Base-by-base conservation (phyloP, 1,284 basidiomycete species). In the Vanrija sp. region DNA sequence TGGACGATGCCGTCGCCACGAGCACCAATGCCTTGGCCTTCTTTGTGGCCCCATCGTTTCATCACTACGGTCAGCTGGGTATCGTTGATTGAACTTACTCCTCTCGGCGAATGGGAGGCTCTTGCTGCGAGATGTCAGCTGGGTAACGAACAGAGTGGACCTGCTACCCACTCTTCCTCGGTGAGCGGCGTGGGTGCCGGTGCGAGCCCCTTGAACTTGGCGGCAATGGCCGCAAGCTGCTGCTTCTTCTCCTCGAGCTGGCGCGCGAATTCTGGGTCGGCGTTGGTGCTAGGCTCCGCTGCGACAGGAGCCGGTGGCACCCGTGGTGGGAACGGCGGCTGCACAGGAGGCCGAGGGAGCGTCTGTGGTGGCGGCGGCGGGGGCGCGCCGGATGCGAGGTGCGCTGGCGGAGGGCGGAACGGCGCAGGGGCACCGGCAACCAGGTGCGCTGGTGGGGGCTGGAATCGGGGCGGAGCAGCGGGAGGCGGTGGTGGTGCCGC, bases 31-130 rank as follows among this genome's bases (percentile, higher is more conserved):
- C 90, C 93, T 75, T 92, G 85, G 2, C 93, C 93, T 67, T 92
- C 87, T 67, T 88, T 88, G 74, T 96, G 91, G 0, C 93, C 93
- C 88, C 88, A 95, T 76, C 91, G 94, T 23, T 68, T 66, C 68
- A 76, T 71, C 69, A 75, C 73, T 74, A 53, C 15, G 14, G 48
- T 56, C 36, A 56, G 49, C 44, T 20, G 9, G 20, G 31, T 23
- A 39, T 7, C 27, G 12, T 16, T 24, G 14, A 35, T 9, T 24
- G 22, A 5, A 60, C 72, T 61, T 31, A 73, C 73, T 72, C 47
- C 69, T 66, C 53, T 74, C 72, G 7, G 73, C 73, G 47, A 72
- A 74, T 5, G 71, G 63, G 2, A 64, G 67, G 23, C 58, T 56
- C 16, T 51, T 52, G 39, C 59, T 62, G 20, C 2, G 6, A 25